Conservation (phyloP, 192 early-diverging fungal genomes). For the Coemansia sp. region DNA sequence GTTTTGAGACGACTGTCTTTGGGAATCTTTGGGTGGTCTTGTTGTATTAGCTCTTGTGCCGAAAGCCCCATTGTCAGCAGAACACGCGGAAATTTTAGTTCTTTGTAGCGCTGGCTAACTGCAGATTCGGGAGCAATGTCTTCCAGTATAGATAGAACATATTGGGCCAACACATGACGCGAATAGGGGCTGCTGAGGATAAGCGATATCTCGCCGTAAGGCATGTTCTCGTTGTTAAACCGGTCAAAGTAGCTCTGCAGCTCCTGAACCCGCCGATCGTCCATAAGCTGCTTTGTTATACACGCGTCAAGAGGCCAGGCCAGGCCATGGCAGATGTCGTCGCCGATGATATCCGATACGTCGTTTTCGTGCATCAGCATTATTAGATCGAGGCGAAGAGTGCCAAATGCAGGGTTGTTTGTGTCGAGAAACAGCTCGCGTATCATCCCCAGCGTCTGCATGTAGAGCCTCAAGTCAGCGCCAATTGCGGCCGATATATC, state of each 20-base stretch:
- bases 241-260: conserved; percentile 42
- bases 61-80: conserved; percentile 42
- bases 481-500: conserved; percentile 32
- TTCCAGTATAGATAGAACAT: conserved; percentile 34
- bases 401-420: conserved; percentile 27
- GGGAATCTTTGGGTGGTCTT: conserved; percentile 22
- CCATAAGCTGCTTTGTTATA: conserved; percentile 35
- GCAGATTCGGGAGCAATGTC: conserved; percentile 32
- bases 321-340: conserved; percentile 39
- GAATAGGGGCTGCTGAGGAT: conserved; percentile 47
- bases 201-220: conserved; percentile 49
- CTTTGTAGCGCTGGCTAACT: conserved; percentile 21
- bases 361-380: conserved; percentile 41
- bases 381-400: conserved; percentile 40
- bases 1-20: conserved; percentile 12
- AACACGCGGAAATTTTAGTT: conserved; percentile 24
- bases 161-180: conserved; percentile 37
- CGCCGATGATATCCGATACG: conserved; percentile 16
- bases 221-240: conserved; percentile 21
- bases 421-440: conserved; percentile 35
- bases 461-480: conserved; percentile 36
- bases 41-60: conserved; percentile 18
- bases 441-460: conserved; percentile 37
- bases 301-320: conserved; percentile 46
- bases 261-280: conserved; percentile 25